Base-by-base conservation (phyloP, 805 yeast species). In the Kodamaea hsintzibuensis region DNA sequence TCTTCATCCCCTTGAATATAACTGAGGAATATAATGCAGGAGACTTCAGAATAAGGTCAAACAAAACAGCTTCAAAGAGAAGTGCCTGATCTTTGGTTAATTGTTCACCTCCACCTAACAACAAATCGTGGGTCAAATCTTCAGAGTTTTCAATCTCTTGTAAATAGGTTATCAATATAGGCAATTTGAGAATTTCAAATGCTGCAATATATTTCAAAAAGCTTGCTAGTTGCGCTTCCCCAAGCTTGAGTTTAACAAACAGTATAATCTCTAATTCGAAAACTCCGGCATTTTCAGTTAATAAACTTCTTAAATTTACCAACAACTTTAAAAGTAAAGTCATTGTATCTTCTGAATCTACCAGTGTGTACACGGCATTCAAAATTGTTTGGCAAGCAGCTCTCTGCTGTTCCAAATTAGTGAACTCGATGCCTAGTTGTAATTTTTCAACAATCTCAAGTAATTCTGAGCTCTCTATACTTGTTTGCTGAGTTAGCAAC, bases 201-300 rank as follows among this genome's bases (percentile, higher is more conserved):
- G 55, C 33, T 13, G 63, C 25, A 12, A 65, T 47, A 45, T 56
- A 64, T 35, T 60, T 60, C 16, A 66, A 43, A 37, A 60, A 58
- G 12, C 19, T 22, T 2, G 46, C 46, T 1, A 60, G 8, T 17
- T 48, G 40, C 1, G 17, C 40, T 25, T 35, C 27, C 8, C 52
- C 52, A 9, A 44, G 37, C 10, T 44, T 22, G 2, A 27, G 35
- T 12, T 40, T 18, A 14, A 57, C 33, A 51, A 53, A 58, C 14
- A 48, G 25, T 2, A 49, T 30, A 12, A 61, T 42, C 25, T 50
- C 53, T 3, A 52, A 48, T 16, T 51, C 49, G 35, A 59, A 62
- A 3, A 46, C 47, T 16, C 35, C 42, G 1, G 37, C 30, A 33
- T 47, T 49, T 7, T 51, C 55, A 1, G 8, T 43, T 33, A 57